Percentiles rank a stretch among this genome's conserved stretches.
phyloP scores from a whole-genome alignment of 2,329 filamentous ascomycete species.

The Trichoderma koningiopsis region DNA sequence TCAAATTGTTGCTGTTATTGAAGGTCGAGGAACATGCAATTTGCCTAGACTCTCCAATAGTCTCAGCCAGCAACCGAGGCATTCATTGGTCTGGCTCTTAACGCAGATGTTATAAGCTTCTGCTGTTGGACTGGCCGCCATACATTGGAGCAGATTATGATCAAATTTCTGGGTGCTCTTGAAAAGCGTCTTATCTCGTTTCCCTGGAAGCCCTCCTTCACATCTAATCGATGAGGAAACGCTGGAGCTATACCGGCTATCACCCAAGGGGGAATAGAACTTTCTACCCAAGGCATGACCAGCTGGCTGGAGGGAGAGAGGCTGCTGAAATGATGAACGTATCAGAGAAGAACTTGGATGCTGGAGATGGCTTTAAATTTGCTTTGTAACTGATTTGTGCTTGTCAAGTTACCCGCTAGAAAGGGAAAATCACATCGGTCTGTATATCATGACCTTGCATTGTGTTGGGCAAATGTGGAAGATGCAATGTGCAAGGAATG shows the following conservation, averaged over 20 bases:
- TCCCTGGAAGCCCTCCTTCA: no score
- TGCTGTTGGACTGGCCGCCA: constrained; percentile 69
- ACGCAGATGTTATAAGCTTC: constrained; percentile 89
- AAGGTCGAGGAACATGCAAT: constrained; percentile 84
- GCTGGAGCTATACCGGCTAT: neutral
- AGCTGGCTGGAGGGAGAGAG: neutral
- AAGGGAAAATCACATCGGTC: no score
- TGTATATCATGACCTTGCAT: no score
- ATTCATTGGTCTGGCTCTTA: constrained; percentile 69
- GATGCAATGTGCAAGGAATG: neutral
- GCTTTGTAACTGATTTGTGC: no score
- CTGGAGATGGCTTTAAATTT: neutral
- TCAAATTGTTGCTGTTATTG: constrained; percentile 44
- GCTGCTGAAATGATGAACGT: neutral
- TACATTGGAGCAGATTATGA: constrained; percentile 43
- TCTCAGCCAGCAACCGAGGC: constrained; percentile 44
- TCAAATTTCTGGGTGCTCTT: constrained; percentile 39
- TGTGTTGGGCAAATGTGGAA: neutral
- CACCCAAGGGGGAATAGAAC: neutral
- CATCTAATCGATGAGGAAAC: no score
- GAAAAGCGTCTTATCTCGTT: constrained; percentile 27
- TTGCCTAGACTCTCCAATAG: constrained; percentile 74
- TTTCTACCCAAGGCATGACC: neutral
- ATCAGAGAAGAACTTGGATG: neutral
- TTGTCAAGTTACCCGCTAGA: no score